A percentile compares a stretch with the other conserved stretches of the same genome.
Conservation (phyloP, 805 yeast genomes). For the Wickerhamomyces kurtzmanii region DNA sequence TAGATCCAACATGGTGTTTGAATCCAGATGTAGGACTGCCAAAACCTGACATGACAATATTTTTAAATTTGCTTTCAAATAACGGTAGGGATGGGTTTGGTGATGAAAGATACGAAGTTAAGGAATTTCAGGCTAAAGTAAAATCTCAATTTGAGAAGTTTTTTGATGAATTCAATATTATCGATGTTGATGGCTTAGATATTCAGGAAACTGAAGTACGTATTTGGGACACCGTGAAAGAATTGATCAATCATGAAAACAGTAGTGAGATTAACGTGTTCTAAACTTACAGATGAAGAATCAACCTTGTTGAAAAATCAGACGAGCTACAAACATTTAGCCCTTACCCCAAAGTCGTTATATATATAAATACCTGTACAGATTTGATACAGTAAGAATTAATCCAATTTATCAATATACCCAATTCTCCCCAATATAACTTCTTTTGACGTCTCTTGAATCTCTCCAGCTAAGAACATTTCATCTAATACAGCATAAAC, state of each 20-base stretch:
- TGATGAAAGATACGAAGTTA: slow-evolving; percentile 81
- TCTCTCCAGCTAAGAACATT: slow-evolving; percentile 82
- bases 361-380: background rate
- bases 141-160: slow-evolving; percentile 44
- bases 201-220: slow-evolving; percentile 44
- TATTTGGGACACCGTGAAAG: slow-evolving; percentile 28
- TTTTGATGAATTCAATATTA: slow-evolving; percentile 31
- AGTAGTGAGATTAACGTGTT: slow-evolving; percentile 6
- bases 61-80: slow-evolving; percentile 46
- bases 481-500: slow-evolving; percentile 80
- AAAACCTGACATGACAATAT: slow-evolving; percentile 75
- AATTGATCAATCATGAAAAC: slow-evolving; percentile 2
- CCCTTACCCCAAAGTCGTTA: background rate
- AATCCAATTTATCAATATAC: slow-evolving; percentile 54
- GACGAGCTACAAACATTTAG: background rate
- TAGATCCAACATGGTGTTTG: slow-evolving; percentile 68
- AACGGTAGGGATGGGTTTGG: slow-evolving; percentile 74
- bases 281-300: background rate
- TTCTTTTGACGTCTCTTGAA: slow-evolving; percentile 74
- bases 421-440: slow-evolving; percentile 56
- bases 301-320: too few species aligned
- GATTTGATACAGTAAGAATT: slow-evolving; percentile 6
- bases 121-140: slow-evolving; percentile 67
- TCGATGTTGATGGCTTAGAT: slow-evolving; percentile 50
- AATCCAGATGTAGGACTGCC: slow-evolving; percentile 80